A percentile compares a stretch with the other conserved stretches of the same genome.
Conservation (phyloP, 371 early-diverging fungal species). For the Mycotypha africana region DNA sequence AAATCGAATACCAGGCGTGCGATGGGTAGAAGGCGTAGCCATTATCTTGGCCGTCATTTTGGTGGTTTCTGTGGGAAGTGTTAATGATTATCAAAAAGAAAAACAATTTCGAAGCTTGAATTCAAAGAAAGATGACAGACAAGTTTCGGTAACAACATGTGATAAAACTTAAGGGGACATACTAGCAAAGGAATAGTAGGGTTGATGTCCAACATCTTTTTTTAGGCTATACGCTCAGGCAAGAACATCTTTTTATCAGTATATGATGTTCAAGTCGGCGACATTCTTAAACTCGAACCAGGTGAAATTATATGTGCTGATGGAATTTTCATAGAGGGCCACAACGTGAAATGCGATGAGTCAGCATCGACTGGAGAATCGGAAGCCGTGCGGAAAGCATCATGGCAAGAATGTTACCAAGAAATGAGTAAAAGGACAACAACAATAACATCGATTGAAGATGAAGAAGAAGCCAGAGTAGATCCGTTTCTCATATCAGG, state of each 20-base stretch:
- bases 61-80: constrained; percentile 66
- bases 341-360: constrained; percentile 85
- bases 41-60: constrained; percentile 69
- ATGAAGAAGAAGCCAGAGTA: not conserved
- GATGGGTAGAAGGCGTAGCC: constrained; percentile 69
- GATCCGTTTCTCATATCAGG: constrained; percentile 75
- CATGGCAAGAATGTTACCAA: constrained; percentile 22
- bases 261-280: constrained; percentile 82
- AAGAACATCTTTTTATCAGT: constrained; percentile 72
- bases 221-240: constrained; percentile 69
- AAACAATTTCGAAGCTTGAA: constrained; percentile 68
- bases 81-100: constrained; percentile 83
- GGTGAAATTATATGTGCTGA: constrained; percentile 93
- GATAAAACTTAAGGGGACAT: not conserved
- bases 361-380: constrained; percentile 91
- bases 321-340: constrained; percentile 79
- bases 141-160: constrained; percentile 41
- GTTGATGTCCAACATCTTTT: not conserved
- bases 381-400: constrained; percentile 59
- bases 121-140: constrained; percentile 71
- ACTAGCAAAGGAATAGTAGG: not conserved
- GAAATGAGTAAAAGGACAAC: not conserved
- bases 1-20: constrained; percentile 30
- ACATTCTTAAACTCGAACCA: constrained; percentile 82
- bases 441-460: not conserved